Evolutionary conservation across 371 early-diverging fungal species (phyloP).

Genomic region (Saksenaea vasiformis): DNA sequence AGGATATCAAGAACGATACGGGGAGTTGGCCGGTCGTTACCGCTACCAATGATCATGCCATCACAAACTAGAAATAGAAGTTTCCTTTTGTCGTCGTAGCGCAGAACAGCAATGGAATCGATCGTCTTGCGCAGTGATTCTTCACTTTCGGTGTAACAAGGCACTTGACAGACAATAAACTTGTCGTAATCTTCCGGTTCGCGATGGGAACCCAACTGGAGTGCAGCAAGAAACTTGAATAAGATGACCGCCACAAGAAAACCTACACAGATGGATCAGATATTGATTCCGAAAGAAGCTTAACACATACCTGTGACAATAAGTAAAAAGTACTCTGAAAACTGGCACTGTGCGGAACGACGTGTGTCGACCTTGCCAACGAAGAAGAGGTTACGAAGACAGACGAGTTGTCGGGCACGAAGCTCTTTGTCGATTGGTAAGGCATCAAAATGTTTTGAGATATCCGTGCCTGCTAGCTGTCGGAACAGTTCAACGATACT

Average conservation of each 20-base stretch:
- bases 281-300: no score
- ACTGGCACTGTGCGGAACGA: conserved; percentile 73
- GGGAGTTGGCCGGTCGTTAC: conserved; percentile 90
- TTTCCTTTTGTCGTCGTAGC: conserved; percentile 73
- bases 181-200: conserved; percentile 90
- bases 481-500: conserved; percentile 65
- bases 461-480: conserved; percentile 66
- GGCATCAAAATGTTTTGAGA: conserved; percentile 64
- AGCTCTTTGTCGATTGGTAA: conserved; percentile 37
- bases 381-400: conserved; percentile 81
- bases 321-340: conserved; percentile 84
- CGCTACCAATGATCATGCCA: conserved; percentile 88
- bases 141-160: conserved; percentile 98
- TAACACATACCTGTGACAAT: conserved; percentile 56
- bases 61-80: conserved; percentile 81
- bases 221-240: conserved; percentile 90
- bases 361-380: conserved; percentile 86
- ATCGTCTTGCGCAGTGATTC: conserved; percentile 92
- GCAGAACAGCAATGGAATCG: conserved; percentile 73
- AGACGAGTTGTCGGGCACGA: conserved; percentile 49
- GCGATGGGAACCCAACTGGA: conserved; percentile 78
- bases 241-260: conserved; percentile 83
- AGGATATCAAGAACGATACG: conserved; percentile 85
- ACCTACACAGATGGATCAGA: no score
- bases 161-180: conserved; percentile 85